A percentile compares a stretch with the other conserved stretches of the same genome.
phyloP scores from a whole-genome alignment of 2,329 filamentous ascomycete genomes.

The Microsporum audouinii region DNA sequence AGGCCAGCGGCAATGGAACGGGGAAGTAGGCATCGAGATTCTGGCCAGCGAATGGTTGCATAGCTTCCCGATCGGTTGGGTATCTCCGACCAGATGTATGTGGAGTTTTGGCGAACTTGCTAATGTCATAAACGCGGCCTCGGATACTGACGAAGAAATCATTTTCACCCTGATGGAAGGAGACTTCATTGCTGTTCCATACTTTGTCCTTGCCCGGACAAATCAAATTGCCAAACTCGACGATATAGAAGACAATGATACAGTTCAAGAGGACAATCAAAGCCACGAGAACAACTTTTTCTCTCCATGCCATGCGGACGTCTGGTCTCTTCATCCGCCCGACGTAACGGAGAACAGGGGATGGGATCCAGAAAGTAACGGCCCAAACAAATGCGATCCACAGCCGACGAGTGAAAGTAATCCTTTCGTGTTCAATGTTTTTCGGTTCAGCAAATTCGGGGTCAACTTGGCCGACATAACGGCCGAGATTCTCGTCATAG shows the following conservation, averaged over 20 bases:
- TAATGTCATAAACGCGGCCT: constrained; percentile 83
- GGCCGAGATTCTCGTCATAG: constrained; percentile 56
- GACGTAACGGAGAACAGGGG: constrained; percentile 62
- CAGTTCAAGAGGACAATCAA: constrained; percentile 74
- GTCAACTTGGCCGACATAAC: constrained; percentile 59
- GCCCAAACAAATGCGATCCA: constrained; percentile 81
- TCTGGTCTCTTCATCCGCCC: constrained; percentile 96
- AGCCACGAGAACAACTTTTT: constrained; percentile 75
- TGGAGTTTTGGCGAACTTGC: constrained; percentile 71
- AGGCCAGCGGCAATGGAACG: constrained; percentile 63
- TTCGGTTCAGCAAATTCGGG: constrained; percentile 67
- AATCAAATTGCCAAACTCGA: constrained; percentile 69
- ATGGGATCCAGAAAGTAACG: constrained; percentile 90
- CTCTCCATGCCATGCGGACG: constrained; percentile 92
- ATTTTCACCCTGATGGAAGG: constrained; percentile 55
- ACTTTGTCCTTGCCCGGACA: constrained; percentile 89
- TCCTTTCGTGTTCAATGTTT: constrained; percentile 58
- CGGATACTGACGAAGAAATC: constrained; percentile 83
- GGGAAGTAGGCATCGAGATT: constrained; percentile 79
- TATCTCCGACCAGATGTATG: constrained; percentile 53
- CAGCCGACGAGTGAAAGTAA: constrained; percentile 52
- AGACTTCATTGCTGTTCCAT: constrained; percentile 62
- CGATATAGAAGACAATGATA: constrained; percentile 80
- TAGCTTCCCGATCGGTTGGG: constrained; percentile 38
- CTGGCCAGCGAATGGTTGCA: constrained; percentile 67